Percentiles rank a stretch among this genome's conserved stretches.
Conservation (phyloP, 1,139 yeast genomes). For the Scheffersomyces illinoinensis region DNA sequence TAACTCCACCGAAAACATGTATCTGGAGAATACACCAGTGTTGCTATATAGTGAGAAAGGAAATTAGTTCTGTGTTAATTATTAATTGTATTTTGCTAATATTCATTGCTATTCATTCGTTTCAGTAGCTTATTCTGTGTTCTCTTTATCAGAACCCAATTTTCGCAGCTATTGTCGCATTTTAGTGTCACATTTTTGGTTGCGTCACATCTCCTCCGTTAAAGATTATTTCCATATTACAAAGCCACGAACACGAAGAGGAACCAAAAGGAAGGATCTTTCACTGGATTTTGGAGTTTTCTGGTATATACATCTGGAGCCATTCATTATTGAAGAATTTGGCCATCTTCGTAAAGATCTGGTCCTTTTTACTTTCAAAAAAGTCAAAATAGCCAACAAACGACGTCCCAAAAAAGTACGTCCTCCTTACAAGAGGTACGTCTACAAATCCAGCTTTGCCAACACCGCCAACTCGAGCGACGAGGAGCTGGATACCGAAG, state of each 20-base stretch:
- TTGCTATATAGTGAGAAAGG: background rate
- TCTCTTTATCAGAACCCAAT: no score
- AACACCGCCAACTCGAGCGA: conserved; percentile 28
- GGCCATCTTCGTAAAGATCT: background rate
- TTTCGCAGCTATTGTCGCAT: background rate
- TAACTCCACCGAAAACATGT: background rate
- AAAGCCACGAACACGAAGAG: background rate
- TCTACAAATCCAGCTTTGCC: conserved; percentile 57
- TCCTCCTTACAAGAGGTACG: conserved; percentile 76
- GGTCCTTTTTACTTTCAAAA: background rate
- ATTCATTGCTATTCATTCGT: background rate
- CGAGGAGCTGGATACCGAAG: conserved; percentile 36
- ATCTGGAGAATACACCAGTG: background rate
- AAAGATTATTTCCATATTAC: background rate
- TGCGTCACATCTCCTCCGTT: background rate
- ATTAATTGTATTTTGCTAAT: background rate
- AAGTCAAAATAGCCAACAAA: conserved; percentile 71
- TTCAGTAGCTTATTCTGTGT: no score
- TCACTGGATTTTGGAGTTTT: background rate
- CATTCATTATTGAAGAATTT: background rate
- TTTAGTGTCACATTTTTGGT: background rate
- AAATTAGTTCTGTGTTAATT: background rate
- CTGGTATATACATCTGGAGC: background rate
- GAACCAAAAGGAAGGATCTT: background rate
- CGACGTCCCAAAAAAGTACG: conserved; percentile 79